Percentiles rank a stretch among this genome's conserved stretches.
Conservation (phyloP, 106 monocot species). For the Allium cepa region DNA sequence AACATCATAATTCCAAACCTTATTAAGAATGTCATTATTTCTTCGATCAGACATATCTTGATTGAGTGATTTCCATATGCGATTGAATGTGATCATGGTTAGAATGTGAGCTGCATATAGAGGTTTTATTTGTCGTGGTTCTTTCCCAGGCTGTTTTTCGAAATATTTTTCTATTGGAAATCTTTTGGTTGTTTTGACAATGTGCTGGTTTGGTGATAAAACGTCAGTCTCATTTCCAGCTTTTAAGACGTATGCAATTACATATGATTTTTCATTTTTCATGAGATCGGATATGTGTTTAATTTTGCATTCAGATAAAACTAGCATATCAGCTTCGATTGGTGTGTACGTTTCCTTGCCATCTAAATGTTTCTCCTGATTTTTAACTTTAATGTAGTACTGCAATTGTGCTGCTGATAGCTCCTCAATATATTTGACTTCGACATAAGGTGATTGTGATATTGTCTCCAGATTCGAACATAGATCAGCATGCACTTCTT, state of each 20-base stretch:
- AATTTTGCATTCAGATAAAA: slow-evolving; percentile 14
- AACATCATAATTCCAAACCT: neutral
- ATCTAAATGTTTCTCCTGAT: neutral
- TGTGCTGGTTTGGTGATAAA: slow-evolving; percentile 4
- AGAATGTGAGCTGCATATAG: slow-evolving; percentile 11
- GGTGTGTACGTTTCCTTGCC: slow-evolving; percentile 17
- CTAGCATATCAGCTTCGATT: slow-evolving; percentile 17
- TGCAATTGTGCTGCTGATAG: neutral
- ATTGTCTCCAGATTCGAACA: too few relatives aligned
- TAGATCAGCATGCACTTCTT: slow-evolving; percentile 10
- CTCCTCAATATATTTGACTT: too few relatives aligned
- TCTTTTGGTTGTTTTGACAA: neutral
- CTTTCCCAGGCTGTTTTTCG: neutral
- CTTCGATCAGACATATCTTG: neutral
- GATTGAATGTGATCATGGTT: slow-evolving; percentile 24
- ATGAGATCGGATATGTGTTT: slow-evolving; percentile 6
- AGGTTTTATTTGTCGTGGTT: neutral
- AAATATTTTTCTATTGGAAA: slow-evolving; percentile 1
- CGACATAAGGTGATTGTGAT: too few relatives aligned
- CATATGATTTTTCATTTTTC: slow-evolving; percentile 6
- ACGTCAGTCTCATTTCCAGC: slow-evolving; percentile 9
- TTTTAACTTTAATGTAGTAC: neutral
- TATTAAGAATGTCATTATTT: slow-evolving; percentile 8
- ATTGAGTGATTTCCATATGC: slow-evolving; percentile 37
- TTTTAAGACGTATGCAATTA: slow-evolving; percentile 12